Evolutionary conservation across 257 asterid species (phyloP).

Genomic region (Scutellaria barbata): DNA sequence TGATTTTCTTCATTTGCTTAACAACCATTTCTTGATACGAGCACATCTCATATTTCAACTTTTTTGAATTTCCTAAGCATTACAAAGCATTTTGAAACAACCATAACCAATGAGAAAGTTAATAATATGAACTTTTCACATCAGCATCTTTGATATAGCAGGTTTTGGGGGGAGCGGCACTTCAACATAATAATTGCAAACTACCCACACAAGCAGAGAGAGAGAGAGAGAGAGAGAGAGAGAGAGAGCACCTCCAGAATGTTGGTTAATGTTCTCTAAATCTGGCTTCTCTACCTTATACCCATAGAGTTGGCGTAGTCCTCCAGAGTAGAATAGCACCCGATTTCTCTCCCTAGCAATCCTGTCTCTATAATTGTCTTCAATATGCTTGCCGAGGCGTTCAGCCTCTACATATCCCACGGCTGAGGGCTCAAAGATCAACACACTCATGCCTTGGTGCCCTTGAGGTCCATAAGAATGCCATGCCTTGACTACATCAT

Average conservation of each 20-base stretch:
- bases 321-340: slow-evolving; percentile 45
- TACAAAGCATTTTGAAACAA: slow-evolving; percentile 21
- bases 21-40: slow-evolving; percentile 69
- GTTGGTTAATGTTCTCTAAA: slow-evolving; percentile 55
- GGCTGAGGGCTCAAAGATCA: slow-evolving; percentile 59
- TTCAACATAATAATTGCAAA: not conserved
- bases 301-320: slow-evolving; percentile 56
- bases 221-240: not conserved
- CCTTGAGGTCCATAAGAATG: slow-evolving; percentile 75
- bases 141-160: not conserved
- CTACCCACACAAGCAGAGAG: too few relatives aligned
- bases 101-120: slow-evolving; percentile 18
- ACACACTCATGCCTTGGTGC: slow-evolving; percentile 60
- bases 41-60: slow-evolving; percentile 59
- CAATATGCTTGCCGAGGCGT: slow-evolving; percentile 56
- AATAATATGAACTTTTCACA: not conserved
- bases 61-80: slow-evolving; percentile 60
- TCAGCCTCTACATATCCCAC: slow-evolving; percentile 67
- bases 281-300: slow-evolving; percentile 57
- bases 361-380: slow-evolving; percentile 47
- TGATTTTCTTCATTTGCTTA: slow-evolving; percentile 60
- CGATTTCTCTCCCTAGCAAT: slow-evolving; percentile 51
- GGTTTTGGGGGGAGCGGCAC: not conserved
- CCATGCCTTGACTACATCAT: slow-evolving; percentile 44
- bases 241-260: slow-evolving; percentile 48